Evolutionary conservation across 306 rosid genomes (phyloP), one percentile per base, ranked within the genome.

Genomic region (Fragaria vesca): DNA sequence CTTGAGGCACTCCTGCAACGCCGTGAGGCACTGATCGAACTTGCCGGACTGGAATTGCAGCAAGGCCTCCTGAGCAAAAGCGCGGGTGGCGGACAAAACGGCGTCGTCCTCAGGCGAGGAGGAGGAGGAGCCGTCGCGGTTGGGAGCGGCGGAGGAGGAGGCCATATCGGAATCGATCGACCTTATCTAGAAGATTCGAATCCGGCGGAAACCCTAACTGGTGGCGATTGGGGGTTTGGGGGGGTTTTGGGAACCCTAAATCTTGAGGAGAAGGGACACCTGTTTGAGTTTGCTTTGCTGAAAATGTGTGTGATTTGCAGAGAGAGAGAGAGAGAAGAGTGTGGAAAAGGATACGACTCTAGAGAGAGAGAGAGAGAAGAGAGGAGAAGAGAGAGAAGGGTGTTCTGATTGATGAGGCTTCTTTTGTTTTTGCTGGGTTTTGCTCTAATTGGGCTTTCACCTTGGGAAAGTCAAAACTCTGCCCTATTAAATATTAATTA

Each of bases 21-120:
- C 91, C 54, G 89, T 89, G 20, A 80, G 87, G 67, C 98, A 93
- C 75, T 89, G 94, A 34, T 83, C 86, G 81, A 88, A 93, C 90
- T 91, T 96, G 45, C 89, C 90, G 4, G 96, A 88, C 85, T 93
- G 99, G 74, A 91, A 96, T 80, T 86, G 94, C 91, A 84, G 75
- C 38, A 88, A 89, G 12, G 99, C 99, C 12, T 96, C 98, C 86
- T 90, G 92, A 45, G 98, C 88, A 5, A 88, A 87, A 6, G 89
- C 90, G 7, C 91, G 85, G 30, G 85, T 63, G 30, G 78, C 86
- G 2, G 96, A 78, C 76, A 87, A 72, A 55, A 87, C 87, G 42
- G 82, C 96, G 43, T 91, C 98, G 28, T 90, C 97, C 54, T 91
- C 97, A 12, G 87, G 52, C 26, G 84, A 81, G 55, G 79, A 30